Evolutionary conservation across 805 yeast species (phyloP).

Genomic region (Danielozyma ontarioensis): DNA sequence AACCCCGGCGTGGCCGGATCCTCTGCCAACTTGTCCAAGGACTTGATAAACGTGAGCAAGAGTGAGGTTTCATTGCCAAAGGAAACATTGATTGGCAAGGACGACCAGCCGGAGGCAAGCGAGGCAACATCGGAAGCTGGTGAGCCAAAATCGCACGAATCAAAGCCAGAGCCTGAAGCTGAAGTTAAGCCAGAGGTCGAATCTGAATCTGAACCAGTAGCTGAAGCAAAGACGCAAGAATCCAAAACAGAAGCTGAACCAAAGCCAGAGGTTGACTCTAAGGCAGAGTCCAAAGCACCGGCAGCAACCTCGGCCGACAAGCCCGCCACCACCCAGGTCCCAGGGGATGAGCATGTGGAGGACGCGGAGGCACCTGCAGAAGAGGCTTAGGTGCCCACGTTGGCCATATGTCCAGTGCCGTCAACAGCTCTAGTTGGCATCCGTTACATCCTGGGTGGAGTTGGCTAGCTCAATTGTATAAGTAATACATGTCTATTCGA

Average conservation of each 20-base stretch:
- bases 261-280: background rate
- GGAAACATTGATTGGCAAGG: slow-evolving; percentile 38
- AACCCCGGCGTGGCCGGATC: slow-evolving; percentile 3
- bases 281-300: no score
- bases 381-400: background rate
- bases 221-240: slow-evolving; percentile 3
- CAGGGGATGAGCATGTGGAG: no score
- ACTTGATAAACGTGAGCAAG: slow-evolving; percentile 20
- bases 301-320: no score
- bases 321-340: no score
- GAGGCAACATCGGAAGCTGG: no score
- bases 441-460: no score
- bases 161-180: slow-evolving; percentile 2
- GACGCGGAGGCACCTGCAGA: background rate
- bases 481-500: no score
- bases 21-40: slow-evolving; percentile 3
- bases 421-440: no score
- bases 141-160: no score
- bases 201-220: slow-evolving; percentile 1
- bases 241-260: slow-evolving; percentile 1
- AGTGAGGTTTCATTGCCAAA: slow-evolving; percentile 28
- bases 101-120: slow-evolving; percentile 3
- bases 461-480: no score
- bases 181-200: slow-evolving; percentile 4
- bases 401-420: no score